These are phyloP conservation scores for Citrus mangshanensis DNA, from an alignment of 345 rosid species.

Conservation along the genomic window DNA sequence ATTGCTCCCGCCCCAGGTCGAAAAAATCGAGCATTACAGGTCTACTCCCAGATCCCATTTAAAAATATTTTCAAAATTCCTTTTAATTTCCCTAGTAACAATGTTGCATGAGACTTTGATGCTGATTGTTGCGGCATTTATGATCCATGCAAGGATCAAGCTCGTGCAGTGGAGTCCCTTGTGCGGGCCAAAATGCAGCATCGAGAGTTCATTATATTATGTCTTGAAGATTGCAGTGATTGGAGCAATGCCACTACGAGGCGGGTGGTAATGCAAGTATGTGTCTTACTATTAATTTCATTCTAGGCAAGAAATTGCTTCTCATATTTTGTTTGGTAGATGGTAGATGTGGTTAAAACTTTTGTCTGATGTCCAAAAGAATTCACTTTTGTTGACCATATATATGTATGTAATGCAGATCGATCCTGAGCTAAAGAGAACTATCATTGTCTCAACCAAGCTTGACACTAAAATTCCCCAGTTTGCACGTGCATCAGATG, in stretches of 20 bases:
- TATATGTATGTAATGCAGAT: conserved; percentile 38
- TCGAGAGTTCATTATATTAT: conserved; percentile 81
- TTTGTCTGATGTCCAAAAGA: neutral
- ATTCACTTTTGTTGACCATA: conserved; percentile 20
- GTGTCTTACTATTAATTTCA: conserved; percentile 11
- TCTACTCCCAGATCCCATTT: neutral
- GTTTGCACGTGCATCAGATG: conserved; percentile 83
- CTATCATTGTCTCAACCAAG: conserved; percentile 85
- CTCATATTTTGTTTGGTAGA: neutral
- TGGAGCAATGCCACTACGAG: conserved; percentile 96
- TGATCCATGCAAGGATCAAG: conserved; percentile 60
- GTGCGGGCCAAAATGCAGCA: conserved; percentile 96
- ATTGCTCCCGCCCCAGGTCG: conserved; percentile 88
- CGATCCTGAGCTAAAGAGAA: conserved; percentile 94
- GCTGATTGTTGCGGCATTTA: conserved; percentile 9
- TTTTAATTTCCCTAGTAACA: neutral
- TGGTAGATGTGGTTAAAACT: neutral
- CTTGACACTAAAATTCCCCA: conserved; percentile 94
- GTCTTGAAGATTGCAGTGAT: conserved; percentile 97
- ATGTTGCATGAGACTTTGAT: conserved; percentile 4
- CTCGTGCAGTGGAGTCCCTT: conserved; percentile 83
- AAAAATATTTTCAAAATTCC: neutral
- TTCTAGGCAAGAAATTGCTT: neutral
- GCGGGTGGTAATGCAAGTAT: conserved; percentile 91
- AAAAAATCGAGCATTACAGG: conserved; percentile 77